Evolutionary conservation across 495 filamentous ascomycete species (phyloP), one percentile per base, ranked within the genome.

Genomic region (Cercophora samala): DNA sequence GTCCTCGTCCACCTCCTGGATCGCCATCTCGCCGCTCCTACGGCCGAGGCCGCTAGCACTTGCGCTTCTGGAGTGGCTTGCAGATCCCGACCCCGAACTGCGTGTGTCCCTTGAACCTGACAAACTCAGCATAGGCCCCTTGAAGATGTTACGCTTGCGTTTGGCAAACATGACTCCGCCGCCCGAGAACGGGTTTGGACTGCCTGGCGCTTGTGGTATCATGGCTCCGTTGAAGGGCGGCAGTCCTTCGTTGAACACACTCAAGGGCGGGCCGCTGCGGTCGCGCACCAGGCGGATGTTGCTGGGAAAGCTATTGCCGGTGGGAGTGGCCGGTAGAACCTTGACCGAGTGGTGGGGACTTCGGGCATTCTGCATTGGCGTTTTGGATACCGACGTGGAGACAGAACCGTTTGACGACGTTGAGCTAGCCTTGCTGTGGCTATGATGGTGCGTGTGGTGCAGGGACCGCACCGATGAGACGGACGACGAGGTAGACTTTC

Each of bases 401-500:
- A 88, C 84, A 17, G 90, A 86, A 62, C 88, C 88, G 64, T 88
- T 92, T 25, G 93, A 97, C 11, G 93, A 96, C 0, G 93, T 93
- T 0, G 94, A 97, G 18, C 91, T 95, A 3, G 95, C 93, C 74
- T 97, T 97, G 11, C 93, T 97, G 73, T 97, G 95, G 25, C 89
- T 87, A 73, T 96, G 93, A 62, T 96, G 92, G 72, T 96, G 93
- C 64, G 74, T 60, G 61, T 95, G 92, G 72, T 96, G 94, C 71
- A 98, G 91, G 56, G 91, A 95, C 56, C 94, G 89, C 67, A 98
- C 89, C 0, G 93, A 97, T 18, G 92, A 97, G 22, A 99, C 87
- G 11, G 95, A 98, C 2, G 93, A 97, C 5, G 94, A 97, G 3
- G 95, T 98, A 2, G 94, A 97, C 76, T 97, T 98, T 66, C 95